Evolutionary conservation across 73 alveolate genomes (phyloP).

Genomic region (Symbiodinium pilosum): DNA sequence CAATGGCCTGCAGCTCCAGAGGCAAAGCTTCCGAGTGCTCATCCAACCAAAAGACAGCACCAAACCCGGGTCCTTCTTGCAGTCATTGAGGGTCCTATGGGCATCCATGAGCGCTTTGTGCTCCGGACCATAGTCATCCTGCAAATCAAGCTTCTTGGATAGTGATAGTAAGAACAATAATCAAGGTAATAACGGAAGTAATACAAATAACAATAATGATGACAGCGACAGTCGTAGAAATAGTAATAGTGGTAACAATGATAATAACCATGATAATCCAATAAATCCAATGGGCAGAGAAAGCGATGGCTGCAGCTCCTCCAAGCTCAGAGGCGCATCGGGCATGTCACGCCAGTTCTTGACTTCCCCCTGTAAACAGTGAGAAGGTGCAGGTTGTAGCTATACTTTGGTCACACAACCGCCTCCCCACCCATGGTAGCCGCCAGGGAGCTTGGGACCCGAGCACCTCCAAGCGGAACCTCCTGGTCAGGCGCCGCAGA

Average conservation of each 20-base stretch:
- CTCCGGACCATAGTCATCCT: constrained; percentile 95
- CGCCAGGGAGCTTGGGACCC: constrained; percentile 70
- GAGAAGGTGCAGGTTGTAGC: no score
- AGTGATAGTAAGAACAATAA: no score
- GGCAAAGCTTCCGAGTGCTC: not conserved
- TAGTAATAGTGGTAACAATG: no score
- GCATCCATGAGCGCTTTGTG: constrained; percentile 74
- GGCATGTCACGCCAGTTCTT: constrained; percentile 93
- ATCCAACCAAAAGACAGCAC: not conserved
- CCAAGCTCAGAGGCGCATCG: constrained; percentile 62
- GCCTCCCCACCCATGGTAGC: constrained; percentile 38
- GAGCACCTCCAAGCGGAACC: constrained; percentile 78
- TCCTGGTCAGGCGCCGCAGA: not conserved
- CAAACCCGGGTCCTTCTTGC: constrained; percentile 61
- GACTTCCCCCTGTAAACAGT: constrained; percentile 29
- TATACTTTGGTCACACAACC: no score
- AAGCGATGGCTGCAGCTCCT: no score
- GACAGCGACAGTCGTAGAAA: no score
- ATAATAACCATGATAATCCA: no score
- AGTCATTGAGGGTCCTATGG: constrained; percentile 54
- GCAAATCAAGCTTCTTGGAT: no score
- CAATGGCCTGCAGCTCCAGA: constrained; percentile 27
- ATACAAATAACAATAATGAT: no score
- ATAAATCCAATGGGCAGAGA: no score
- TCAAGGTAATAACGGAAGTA: no score